Evolutionary conservation across 495 filamentous ascomycete genomes (phyloP).

Genomic region (Tuber brumale): DNA sequence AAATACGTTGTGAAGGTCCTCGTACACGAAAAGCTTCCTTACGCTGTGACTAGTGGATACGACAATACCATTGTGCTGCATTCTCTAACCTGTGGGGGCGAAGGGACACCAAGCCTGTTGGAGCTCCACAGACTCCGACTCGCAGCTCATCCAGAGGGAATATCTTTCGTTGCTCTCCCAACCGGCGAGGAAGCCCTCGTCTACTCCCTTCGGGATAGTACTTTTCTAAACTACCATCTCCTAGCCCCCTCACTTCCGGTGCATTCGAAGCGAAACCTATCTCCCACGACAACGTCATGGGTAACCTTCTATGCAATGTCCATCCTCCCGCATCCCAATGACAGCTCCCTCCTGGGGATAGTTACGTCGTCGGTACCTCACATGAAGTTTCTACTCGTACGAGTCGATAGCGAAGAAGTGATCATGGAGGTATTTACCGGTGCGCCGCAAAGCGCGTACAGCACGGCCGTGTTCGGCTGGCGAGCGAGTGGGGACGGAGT

Average conservation of each 20-base stretch:
- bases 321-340: constrained; percentile 52
- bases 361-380: constrained; percentile 58
- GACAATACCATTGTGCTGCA: constrained; percentile 57
- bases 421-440: constrained; percentile 55
- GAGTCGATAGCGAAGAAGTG: constrained; percentile 57
- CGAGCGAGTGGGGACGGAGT: constrained; percentile 58
- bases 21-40: constrained; percentile 36
- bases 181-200: constrained; percentile 48
- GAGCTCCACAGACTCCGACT: constrained; percentile 50
- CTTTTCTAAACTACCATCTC: constrained; percentile 55
- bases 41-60: constrained; percentile 62
- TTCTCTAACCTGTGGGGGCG: constrained; percentile 28
- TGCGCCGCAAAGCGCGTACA: constrained; percentile 62
- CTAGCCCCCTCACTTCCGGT: constrained; percentile 45
- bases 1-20: constrained; percentile 59
- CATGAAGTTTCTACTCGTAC: constrained; percentile 62
- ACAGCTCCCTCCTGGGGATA: constrained; percentile 54
- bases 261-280: constrained; percentile 56
- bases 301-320: constrained; percentile 57
- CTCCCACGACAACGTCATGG: constrained; percentile 61
- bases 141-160: constrained; percentile 57
- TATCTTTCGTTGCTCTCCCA: constrained; percentile 52
- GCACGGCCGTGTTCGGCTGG: constrained; percentile 60
- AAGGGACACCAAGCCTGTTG: constrained; percentile 30
- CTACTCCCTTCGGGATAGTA: constrained; percentile 56